These are phyloP conservation scores for Leishmania tropica DNA, from an alignment of 208 protist genomes.

Conservation along the genomic window DNA sequence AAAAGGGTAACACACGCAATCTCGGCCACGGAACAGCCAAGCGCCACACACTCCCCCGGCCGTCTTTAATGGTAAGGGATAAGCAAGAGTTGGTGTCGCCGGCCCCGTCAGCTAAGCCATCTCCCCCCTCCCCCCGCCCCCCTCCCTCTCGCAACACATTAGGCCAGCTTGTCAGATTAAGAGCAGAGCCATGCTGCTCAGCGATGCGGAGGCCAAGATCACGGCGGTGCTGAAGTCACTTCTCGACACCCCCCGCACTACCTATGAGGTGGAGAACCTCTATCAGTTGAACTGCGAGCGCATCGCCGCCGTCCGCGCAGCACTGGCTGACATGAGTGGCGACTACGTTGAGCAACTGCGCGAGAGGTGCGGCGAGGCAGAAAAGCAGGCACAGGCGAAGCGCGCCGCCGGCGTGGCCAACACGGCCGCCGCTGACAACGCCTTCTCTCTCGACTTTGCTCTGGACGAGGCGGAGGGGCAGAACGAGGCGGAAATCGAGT, in stretches of 20 bases:
- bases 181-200: constrained; percentile 30
- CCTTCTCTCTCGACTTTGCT: constrained; percentile 52
- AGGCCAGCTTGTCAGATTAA: background rate
- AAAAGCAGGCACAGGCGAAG: constrained; percentile 19
- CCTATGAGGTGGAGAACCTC: constrained; percentile 64
- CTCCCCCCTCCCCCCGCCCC: background rate
- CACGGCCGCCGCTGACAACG: constrained; percentile 15
- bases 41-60: background rate
- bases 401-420: constrained; percentile 4
- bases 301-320: constrained; percentile 31
- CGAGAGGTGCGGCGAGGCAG: constrained; percentile 31
- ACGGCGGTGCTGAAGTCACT: constrained; percentile 51
- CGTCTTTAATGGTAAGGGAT: background rate
- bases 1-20: background rate
- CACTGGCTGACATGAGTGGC: constrained; percentile 52
- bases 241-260: constrained; percentile 48
- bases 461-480: constrained; percentile 38
- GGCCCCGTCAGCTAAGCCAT: background rate
- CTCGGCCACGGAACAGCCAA: too few species aligned
- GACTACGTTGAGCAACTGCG: constrained; percentile 53
- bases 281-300: constrained; percentile 45
- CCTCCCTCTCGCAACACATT: background rate
- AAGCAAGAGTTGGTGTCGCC: background rate
- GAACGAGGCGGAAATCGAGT: constrained; percentile 36
- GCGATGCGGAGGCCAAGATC: constrained; percentile 41